Base-by-base conservation (phyloP, 2,329 filamentous ascomycete species). In the Fusarium sp. region DNA sequence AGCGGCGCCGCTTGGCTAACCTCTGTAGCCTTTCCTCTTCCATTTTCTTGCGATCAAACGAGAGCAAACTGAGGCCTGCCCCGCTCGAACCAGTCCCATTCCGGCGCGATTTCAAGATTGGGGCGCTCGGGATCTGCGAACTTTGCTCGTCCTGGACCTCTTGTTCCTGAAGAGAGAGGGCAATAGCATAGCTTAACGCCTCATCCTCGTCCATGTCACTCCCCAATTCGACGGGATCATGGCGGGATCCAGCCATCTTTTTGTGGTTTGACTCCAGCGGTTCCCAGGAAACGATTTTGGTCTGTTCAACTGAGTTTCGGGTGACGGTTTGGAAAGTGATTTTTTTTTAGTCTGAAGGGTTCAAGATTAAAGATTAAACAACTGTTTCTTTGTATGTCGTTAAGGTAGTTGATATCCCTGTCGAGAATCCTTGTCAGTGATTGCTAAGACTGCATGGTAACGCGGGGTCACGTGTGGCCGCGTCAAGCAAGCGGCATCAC, bases 11-110 rank as follows among this genome's bases (percentile, higher is more conserved):
- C 77, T 94, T 92, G 43, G 84, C 84, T 39, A 89, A 77, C 70
- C 94, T 86, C 22, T 88, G 89, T 15, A 97, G 84, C 40, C 95
- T 88, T 75, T 96, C 93, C 72, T 89, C 84, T 77, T 97, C 95
- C 93, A 97, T 96, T 52, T 88, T 86, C 78, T 90, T 93, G 35
- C 94, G 87, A 79, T 97, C 87, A 2, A 97, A 78, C 5, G 85
- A 85, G 6, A 85, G 73, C 0, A 88, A 71, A 0, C 83, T 82
- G 30, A 76, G 71, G 49, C 67, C 57, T 20, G 53, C 44, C 55
- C 53, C 67, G 48, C 63, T 50, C 55, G 65, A 62, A 32, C 56
- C 63, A 61, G 65, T 54, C 62, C 66, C 64, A 27, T 69, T 67
- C 52, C 54, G 68, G 50, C 41, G 67, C 14, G 46, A 45, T 35